Conservation (phyloP, 805 yeast genomes). For the Osmozyma mogii region DNA sequence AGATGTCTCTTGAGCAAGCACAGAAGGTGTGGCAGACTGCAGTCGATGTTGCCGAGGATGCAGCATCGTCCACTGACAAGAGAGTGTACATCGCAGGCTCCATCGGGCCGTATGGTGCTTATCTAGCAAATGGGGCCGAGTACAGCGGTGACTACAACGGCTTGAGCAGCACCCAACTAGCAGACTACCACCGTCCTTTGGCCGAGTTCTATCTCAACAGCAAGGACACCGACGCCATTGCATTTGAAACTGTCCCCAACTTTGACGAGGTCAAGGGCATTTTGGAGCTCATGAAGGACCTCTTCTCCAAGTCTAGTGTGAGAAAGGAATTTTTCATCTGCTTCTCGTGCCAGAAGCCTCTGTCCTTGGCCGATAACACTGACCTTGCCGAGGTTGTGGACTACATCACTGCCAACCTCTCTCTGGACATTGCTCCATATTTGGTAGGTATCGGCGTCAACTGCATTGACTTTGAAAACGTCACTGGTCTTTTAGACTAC, state of each 20-base stretch:
- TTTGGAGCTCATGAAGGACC: conserved; percentile 28
- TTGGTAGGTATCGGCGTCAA: conserved; percentile 58
- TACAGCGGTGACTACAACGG: conserved; percentile 60
- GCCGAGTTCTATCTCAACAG: conserved; percentile 30
- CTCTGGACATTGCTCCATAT: conserved; percentile 11
- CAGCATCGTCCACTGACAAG: too few relatives aligned
- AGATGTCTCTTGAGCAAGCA: conserved; percentile 6
- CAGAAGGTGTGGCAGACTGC: conserved; percentile 10
- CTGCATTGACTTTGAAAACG: conserved; percentile 46
- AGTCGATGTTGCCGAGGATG: conserved; percentile 10
- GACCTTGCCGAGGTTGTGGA: conserved; percentile 15
- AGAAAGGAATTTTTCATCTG: conserved; percentile 40
- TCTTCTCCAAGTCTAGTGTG: conserved; percentile 9
- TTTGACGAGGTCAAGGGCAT: conserved; percentile 48
- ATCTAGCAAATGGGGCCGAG: conserved; percentile 59
- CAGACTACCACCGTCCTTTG: conserved; percentile 42
- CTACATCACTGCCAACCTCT: conserved; percentile 21
- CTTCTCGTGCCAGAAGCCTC: conserved; percentile 20
- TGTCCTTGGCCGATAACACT: conserved; percentile 26
- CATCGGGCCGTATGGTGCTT: conserved; percentile 75
- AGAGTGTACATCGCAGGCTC: conserved; percentile 45
- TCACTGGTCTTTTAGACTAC: conserved; percentile 32
- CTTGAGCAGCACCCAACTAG: conserved; percentile 29
- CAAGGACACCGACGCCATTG: conserved; percentile 46
- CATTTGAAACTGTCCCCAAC: conserved; percentile 69